These are phyloP conservation scores for Pseudohyphozyma bogoriensis DNA, from an alignment of 768 basidiomycete species.

Conservation along the genomic window DNA sequence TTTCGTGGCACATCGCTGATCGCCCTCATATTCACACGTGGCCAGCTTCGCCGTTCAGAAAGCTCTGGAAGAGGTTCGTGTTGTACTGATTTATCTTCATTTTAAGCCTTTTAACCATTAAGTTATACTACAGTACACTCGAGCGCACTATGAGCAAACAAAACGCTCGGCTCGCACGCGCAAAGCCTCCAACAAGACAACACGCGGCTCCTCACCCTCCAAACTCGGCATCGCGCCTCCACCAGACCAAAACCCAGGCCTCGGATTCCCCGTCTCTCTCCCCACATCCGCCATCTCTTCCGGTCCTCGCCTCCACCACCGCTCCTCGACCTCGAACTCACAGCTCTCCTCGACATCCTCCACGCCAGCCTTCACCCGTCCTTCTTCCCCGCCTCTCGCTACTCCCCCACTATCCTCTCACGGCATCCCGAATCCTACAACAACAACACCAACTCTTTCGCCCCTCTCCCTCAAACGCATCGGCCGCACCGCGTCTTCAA, in stretches of 20 bases:
- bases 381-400: not conserved
- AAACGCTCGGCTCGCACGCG: not conserved
- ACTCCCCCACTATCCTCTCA: not conserved
- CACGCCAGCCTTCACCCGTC: not conserved
- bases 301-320: not conserved
- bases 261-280: not conserved
- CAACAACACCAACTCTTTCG: not conserved
- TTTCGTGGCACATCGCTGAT: too few species aligned
- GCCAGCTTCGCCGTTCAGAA: not conserved
- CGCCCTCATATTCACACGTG: not conserved
- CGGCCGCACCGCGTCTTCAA: not conserved
- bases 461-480: not conserved
- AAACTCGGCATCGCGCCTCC: not conserved
- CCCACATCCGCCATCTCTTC: not conserved
- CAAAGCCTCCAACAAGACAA: not conserved
- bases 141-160: not conserved
- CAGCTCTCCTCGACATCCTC: not conserved
- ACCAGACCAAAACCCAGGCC: not conserved
- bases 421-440: not conserved
- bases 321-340: not conserved
- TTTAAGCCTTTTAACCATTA: not conserved
- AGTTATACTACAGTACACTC: not conserved
- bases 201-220: not conserved
- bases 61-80: not conserved
- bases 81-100: too few species aligned